Conservation (phyloP, 495 filamentous ascomycete species). For the Saxophila tyrrhenica region DNA sequence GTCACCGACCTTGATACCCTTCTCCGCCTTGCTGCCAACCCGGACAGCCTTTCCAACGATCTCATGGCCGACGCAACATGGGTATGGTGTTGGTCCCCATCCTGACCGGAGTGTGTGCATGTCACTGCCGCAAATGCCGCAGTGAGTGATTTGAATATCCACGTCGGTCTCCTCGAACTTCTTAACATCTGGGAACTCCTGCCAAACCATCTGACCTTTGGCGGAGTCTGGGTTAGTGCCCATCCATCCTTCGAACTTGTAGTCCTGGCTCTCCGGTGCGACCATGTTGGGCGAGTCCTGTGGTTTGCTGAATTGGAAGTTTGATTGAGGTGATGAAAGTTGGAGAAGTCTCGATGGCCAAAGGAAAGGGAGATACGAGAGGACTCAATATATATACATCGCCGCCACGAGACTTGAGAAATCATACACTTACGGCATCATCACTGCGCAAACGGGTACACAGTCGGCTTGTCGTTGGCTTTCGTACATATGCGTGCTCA, state of each 20-base stretch:
- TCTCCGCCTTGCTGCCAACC: slow-evolving; percentile 57
- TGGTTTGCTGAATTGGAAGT: too few species aligned
- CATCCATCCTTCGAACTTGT: slow-evolving; percentile 71
- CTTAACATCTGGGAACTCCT: slow-evolving; percentile 65
- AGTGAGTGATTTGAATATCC: slow-evolving; percentile 68
- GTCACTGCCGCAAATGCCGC: slow-evolving; percentile 74
- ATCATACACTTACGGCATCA: too few species aligned
- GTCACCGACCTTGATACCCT: slow-evolving; percentile 56
- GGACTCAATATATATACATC: too few species aligned
- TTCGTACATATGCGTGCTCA: too few species aligned
- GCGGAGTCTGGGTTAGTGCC: slow-evolving; percentile 47
- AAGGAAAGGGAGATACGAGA: too few species aligned
- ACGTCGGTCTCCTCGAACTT: slow-evolving; percentile 66
- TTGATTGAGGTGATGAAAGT: too few species aligned
- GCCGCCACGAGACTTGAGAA: too few species aligned
- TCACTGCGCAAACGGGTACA: too few species aligned
- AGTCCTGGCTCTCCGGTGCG: too few species aligned
- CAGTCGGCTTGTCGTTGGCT: too few species aligned
- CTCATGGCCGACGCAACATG: slow-evolving; percentile 60
- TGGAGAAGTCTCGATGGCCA: too few species aligned
- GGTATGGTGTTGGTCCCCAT: slow-evolving; percentile 59
- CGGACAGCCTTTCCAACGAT: slow-evolving; percentile 67
- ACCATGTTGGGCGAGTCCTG: too few species aligned
- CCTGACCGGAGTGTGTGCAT: slow-evolving; percentile 65
- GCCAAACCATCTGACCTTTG: slow-evolving; percentile 51